phyloP scores from a whole-genome alignment of 75 land plant species.

The Isoetes taiwanensis region DNA sequence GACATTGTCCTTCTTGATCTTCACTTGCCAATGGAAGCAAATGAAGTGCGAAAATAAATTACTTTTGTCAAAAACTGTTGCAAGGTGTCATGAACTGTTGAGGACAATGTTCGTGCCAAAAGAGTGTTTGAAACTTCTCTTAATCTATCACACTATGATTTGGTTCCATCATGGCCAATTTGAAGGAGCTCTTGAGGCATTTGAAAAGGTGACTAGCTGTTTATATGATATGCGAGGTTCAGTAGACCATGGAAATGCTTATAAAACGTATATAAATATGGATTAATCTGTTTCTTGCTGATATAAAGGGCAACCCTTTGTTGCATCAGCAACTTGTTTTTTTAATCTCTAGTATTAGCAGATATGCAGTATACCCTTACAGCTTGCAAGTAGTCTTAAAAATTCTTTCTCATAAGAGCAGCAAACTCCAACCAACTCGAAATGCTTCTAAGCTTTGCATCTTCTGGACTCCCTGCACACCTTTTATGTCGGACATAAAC shows the following conservation, averaged over 20 bases:
- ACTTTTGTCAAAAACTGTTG: conserved; percentile 9
- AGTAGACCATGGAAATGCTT: conserved; percentile 4
- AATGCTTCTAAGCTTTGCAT: too few relatives aligned
- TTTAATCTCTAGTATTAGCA: too few relatives aligned
- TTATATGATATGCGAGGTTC: not conserved
- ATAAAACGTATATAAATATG: not conserved
- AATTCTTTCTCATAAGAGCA: too few relatives aligned
- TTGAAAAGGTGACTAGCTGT: conserved; percentile 17
- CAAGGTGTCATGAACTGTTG: conserved; percentile 11
- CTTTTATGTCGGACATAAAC: too few relatives aligned
- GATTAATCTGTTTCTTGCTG: not conserved
- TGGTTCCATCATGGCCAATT: not conserved
- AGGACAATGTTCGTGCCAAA: conserved; percentile 12
- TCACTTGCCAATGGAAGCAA: conserved; percentile 18
- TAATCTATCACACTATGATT: conserved; percentile 1
- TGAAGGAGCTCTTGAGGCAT: conserved; percentile 20
- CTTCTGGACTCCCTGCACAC: too few relatives aligned
- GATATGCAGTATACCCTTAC: too few relatives aligned
- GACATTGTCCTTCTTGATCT: conserved; percentile 17
- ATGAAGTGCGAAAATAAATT: conserved; percentile 18
- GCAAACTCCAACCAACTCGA: too few relatives aligned
- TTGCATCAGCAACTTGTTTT: too few relatives aligned
- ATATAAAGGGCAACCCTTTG: too few relatives aligned
- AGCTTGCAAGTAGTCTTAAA: too few relatives aligned
- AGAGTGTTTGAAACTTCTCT: conserved; percentile 12